A percentile compares a stretch with the other conserved stretches of the same genome.
These are phyloP conservation scores for Hyphopichia buzzinii DNA, from an alignment of 1,139 yeast genomes.

Conservation along the genomic window DNA sequence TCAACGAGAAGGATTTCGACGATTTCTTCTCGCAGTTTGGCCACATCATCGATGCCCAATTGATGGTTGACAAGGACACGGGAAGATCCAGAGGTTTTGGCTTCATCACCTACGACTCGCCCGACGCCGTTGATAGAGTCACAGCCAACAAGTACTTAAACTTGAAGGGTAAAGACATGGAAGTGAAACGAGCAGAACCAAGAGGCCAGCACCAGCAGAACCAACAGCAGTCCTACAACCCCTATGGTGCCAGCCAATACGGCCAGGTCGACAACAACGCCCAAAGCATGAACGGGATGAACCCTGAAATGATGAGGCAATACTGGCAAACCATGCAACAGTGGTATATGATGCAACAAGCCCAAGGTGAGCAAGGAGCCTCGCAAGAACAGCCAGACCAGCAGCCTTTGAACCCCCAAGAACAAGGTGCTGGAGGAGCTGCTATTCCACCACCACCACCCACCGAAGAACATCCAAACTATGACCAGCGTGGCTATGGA, in stretches of 20 bases:
- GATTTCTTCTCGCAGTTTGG: slow-evolving; percentile 89
- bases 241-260: slow-evolving; percentile 28
- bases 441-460: slow-evolving; percentile 14
- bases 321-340: slow-evolving; percentile 87
- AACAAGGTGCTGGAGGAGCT: slow-evolving; percentile 34
- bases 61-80: slow-evolving; percentile 97
- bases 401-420: slow-evolving; percentile 56
- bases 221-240: slow-evolving; percentile 34
- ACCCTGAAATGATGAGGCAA: slow-evolving; percentile 84
- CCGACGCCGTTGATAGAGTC: slow-evolving; percentile 92
- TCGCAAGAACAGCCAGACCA: slow-evolving; percentile 41
- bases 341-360: slow-evolving; percentile 65
- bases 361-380: slow-evolving; percentile 30
- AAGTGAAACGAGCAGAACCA: slow-evolving; percentile 98
- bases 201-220: slow-evolving; percentile 55
- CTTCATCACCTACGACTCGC: slow-evolving; percentile 92
- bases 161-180: slow-evolving; percentile 88
- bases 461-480: background rate
- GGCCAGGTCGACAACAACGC: slow-evolving; percentile 29
- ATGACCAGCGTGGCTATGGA: slow-evolving; percentile 1
- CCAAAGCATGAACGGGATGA: slow-evolving; percentile 51
- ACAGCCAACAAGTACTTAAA: slow-evolving; percentile 79
- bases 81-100: slow-evolving; percentile 99
- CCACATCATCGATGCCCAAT: slow-evolving; percentile 91
- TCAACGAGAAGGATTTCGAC: slow-evolving; percentile 87